phyloP scores from a whole-genome alignment of 176 grass and related monocot genomes.

The Dactylis glomerata region DNA sequence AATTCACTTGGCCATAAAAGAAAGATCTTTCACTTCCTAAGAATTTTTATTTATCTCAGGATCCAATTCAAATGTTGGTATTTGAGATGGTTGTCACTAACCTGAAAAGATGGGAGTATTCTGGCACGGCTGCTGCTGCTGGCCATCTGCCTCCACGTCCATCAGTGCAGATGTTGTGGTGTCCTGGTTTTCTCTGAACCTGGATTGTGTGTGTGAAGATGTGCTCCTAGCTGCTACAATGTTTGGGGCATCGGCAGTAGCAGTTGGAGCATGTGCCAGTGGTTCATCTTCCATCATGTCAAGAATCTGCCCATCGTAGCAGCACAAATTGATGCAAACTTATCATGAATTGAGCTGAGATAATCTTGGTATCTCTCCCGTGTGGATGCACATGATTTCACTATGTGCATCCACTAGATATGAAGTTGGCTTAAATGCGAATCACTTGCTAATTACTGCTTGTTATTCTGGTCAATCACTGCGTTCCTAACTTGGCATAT shows the following conservation, averaged over 20 bases:
- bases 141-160: slow-evolving; percentile 21
- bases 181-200: background rate
- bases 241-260: background rate
- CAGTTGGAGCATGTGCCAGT: background rate
- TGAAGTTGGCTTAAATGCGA: background rate
- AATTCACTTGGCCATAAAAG: background rate
- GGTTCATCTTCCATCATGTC: slow-evolving; percentile 37
- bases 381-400: slow-evolving; percentile 15
- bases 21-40: background rate
- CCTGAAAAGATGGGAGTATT: slow-evolving; percentile 17
- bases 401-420: background rate
- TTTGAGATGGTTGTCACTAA: slow-evolving; percentile 1
- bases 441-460: no score
- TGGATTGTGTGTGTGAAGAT: background rate
- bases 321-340: background rate
- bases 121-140: background rate
- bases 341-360: background rate
- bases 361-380: slow-evolving; percentile 10
- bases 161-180: background rate
- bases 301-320: background rate
- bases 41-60: background rate
- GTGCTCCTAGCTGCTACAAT: background rate
- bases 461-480: no score
- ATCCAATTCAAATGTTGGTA: background rate
- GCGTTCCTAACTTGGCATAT: no score